Evolutionary conservation across 306 rosid genomes (phyloP).

Genomic region (Ormosia semicastrata): DNA sequence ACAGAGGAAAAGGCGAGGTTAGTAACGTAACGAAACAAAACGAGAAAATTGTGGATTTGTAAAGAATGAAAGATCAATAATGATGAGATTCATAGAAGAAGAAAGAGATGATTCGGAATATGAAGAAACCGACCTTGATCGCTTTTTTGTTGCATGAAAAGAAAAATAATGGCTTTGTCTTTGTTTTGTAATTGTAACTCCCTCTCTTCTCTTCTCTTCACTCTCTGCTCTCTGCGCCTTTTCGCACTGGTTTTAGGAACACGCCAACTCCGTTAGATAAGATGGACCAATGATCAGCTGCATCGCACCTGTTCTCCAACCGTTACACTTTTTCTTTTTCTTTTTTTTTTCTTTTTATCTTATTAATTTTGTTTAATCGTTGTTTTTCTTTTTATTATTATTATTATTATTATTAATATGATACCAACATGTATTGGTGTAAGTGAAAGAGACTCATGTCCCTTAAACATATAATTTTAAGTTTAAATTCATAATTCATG

Average conservation of each 20-base stretch:
- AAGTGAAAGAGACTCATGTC: no score
- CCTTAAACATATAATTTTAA: no score
- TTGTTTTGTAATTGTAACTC: neutral
- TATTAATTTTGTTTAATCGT: neutral
- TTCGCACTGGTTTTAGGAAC: constrained; percentile 36
- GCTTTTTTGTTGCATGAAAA: neutral
- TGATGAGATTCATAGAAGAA: neutral
- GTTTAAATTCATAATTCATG: no score
- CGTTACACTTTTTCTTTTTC: neutral
- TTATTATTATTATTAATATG: neutral
- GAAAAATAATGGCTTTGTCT: neutral
- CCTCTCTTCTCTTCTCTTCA: neutral
- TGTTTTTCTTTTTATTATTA: neutral
- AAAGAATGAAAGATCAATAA: neutral
- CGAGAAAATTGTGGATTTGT: neutral
- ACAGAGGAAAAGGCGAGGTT: constrained; percentile 1
- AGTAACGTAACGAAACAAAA: neutral
- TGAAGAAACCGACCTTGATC: constrained; percentile 45
- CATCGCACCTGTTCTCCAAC: constrained; percentile 27
- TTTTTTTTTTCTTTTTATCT: no score
- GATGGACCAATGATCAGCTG: constrained; percentile 31
- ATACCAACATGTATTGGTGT: no score
- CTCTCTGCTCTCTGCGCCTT: constrained; percentile 14
- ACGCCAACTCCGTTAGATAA: constrained; percentile 39
- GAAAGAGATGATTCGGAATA: constrained; percentile 25